phyloP scores from a whole-genome alignment of 495 filamentous ascomycete species.

The Talaromyces wortmannii region DNA sequence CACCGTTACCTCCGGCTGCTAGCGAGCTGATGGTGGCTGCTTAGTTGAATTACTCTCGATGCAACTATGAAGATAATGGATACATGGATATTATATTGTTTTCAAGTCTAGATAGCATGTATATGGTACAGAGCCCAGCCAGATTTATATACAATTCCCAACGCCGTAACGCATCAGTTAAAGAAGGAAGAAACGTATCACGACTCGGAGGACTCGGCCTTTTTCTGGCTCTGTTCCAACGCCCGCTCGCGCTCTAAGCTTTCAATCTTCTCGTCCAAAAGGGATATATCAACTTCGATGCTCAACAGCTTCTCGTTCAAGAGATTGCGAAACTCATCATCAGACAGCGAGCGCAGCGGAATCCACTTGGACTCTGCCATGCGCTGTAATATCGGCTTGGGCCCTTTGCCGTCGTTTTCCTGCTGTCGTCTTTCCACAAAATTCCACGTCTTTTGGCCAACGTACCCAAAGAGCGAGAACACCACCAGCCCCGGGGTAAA shows the following conservation, averaged over 20 bases:
- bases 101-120: no score
- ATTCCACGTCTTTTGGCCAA: conserved; percentile 55
- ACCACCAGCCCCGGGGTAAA: conserved; percentile 55
- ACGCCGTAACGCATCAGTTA: no score
- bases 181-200: background rate
- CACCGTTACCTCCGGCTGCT: no score
- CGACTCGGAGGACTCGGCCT: background rate
- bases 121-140: no score
- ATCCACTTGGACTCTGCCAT: conserved; percentile 69
- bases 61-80: no score
- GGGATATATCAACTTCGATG: conserved; percentile 76
- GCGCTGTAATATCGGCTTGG: conserved; percentile 37
- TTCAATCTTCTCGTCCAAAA: conserved; percentile 79
- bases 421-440: conserved; percentile 40
- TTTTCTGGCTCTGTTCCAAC: background rate
- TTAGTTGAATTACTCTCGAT: no score
- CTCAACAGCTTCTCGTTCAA: conserved; percentile 70
- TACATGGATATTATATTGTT: no score
- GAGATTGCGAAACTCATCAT: conserved; percentile 72
- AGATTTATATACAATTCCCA: no score
- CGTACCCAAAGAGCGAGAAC: conserved; percentile 54
- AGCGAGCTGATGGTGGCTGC: no score
- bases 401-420: conserved; percentile 17
- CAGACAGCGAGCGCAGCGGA: conserved; percentile 66
- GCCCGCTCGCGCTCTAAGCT: conserved; percentile 17